Conservation (phyloP, 2,329 filamentous ascomycete species). For the Ceratocystis destructans region DNA sequence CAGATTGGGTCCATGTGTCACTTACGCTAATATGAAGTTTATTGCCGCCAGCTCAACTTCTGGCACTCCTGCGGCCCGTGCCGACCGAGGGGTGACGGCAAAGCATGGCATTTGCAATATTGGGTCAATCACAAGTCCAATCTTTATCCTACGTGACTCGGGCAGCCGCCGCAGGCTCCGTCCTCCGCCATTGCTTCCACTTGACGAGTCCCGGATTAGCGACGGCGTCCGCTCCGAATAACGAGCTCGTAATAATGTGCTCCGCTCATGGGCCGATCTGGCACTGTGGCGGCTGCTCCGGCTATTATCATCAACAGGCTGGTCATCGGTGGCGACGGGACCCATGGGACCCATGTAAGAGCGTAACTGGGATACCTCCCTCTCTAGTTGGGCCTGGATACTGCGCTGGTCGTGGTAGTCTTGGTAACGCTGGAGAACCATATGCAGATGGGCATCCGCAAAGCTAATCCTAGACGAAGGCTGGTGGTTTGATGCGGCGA, state of each 20-base stretch:
- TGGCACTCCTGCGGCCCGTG: conserved; percentile 6
- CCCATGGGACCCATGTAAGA: neutral
- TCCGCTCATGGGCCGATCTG: neutral
- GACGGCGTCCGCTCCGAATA: conserved; percentile 13
- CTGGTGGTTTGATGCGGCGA: neutral
- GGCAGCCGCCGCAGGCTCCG: neutral
- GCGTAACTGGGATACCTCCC: conserved; percentile 13
- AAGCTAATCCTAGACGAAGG: neutral
- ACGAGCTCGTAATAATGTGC: neutral
- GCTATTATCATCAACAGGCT: neutral
- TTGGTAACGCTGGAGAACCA: conserved; percentile 17
- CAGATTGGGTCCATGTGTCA: neutral
- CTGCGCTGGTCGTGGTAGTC: conserved; percentile 13
- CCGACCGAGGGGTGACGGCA: conserved; percentile 5
- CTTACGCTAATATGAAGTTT: conserved; percentile 19
- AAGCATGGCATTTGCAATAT: conserved; percentile 16
- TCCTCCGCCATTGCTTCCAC: neutral
- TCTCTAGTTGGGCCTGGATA: conserved; percentile 8
- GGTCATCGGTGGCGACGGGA: neutral
- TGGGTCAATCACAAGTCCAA: conserved; percentile 11
- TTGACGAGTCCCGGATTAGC: conserved; percentile 5
- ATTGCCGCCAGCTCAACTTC: conserved; percentile 14
- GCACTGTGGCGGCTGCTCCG: neutral
- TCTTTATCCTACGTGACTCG: conserved; percentile 6
- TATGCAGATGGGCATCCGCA: conserved; percentile 13